These are phyloP conservation scores for Naganishia antarctica DNA, from an alignment of 768 basidiomycete genomes.

Conservation along the genomic window DNA sequence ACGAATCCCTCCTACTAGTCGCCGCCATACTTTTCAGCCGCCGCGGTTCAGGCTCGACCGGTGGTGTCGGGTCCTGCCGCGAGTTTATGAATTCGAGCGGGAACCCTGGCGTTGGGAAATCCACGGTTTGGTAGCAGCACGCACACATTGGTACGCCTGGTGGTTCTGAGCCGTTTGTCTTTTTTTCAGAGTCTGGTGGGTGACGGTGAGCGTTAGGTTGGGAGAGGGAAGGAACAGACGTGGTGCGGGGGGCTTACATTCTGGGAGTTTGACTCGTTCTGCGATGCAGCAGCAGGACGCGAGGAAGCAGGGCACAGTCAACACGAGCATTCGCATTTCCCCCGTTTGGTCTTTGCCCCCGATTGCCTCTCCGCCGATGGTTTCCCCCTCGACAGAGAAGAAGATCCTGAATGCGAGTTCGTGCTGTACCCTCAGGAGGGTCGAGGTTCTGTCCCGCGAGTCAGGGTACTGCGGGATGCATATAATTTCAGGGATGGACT, in stretches of 20 bases:
- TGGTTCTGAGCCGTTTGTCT: slow-evolving; percentile 3
- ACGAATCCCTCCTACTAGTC: neutral
- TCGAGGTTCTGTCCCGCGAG: neutral
- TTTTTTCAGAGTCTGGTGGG: slow-evolving; percentile 4
- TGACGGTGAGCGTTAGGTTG: neutral
- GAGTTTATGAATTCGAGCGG: neutral
- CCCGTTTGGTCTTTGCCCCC: neutral
- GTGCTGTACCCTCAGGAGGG: slow-evolving; percentile 11
- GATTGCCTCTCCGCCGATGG: slow-evolving; percentile 8
- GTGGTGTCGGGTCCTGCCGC: neutral
- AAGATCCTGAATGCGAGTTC: slow-evolving; percentile 2
- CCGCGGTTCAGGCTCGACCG: neutral
- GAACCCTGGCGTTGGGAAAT: neutral
- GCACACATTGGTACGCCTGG: slow-evolving; percentile 10
- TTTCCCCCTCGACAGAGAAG: slow-evolving; percentile 13
- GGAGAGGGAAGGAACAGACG: too few species aligned
- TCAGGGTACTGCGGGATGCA: neutral
- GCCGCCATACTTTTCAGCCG: neutral
- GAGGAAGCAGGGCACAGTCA: slow-evolving; percentile 7
- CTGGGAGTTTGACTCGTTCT: neutral
- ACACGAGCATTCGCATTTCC: slow-evolving; percentile 11
- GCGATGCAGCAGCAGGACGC: slow-evolving; percentile 16
- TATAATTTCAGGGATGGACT: neutral
- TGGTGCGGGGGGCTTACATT: neutral
- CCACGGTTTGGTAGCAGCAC: slow-evolving; percentile 12